Evolutionary conservation across 345 rosid genomes (phyloP).

Genomic region (Acer negundo): DNA sequence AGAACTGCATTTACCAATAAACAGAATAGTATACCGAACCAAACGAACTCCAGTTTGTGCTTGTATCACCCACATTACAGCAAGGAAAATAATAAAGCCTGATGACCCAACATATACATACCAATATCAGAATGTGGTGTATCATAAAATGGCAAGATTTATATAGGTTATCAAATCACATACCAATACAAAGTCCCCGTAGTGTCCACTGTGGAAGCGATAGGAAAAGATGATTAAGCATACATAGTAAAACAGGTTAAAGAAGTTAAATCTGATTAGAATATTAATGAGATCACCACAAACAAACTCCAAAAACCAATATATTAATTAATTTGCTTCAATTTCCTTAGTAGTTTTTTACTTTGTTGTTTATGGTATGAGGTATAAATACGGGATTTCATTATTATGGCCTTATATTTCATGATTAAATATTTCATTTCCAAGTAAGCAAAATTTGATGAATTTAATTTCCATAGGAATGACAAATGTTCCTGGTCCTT

Average conservation of each 20-base stretch:
- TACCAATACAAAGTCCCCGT: conserved; percentile 74
- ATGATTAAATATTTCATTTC: not conserved
- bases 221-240: conserved; percentile 20
- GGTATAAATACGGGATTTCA: not conserved
- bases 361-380: not conserved
- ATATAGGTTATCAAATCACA: conserved; percentile 22
- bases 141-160: not conserved
- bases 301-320: not conserved
- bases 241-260: not conserved
- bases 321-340: not conserved
- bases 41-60: conserved; percentile 51
- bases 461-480: not conserved
- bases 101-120: conserved; percentile 20
- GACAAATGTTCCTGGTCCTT: not conserved
- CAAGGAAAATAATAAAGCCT: conserved; percentile 67
- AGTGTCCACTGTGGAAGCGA: conserved; percentile 64
- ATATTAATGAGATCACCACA: not conserved
- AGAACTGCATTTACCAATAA: conserved; percentile 48
- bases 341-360: not conserved
- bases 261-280: not conserved
- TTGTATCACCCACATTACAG: conserved; percentile 61
- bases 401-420: not conserved
- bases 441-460: not conserved
- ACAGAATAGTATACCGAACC: conserved; percentile 61
- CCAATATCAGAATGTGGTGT: conserved; percentile 9